Base-by-base conservation (phyloP, 306 rosid genomes). In the Vigna reflexopilosa region DNA sequence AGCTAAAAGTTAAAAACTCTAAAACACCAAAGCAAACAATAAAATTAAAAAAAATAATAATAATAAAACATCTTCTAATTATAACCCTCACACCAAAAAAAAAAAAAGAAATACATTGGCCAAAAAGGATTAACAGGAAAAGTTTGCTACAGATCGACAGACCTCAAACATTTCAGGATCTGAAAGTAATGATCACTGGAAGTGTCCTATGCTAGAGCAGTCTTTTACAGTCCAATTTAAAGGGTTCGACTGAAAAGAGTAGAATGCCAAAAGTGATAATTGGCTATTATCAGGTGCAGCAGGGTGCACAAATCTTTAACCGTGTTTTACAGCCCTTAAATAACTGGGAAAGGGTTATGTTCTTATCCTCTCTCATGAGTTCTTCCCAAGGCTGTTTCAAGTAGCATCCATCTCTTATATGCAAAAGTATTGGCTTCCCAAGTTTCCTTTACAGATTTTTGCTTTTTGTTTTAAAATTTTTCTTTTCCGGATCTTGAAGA, bases 381-480 rank as follows among this genome's bases (percentile, higher is more conserved):
- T 65, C 74, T 52, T 38, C 47, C 74, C 56, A 48, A 36, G 80
- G 66, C 14, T 52, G 42, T 52, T 63, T 49, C 8, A 52, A 59
- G 66, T 36, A 28, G 19, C 40, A 59, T 52, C 56, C 34, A 77
- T 24, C 74, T 24, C 74, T 40, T 50, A 66, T 44, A 22, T 51
- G 54, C 55, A 66, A 77, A 77, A 44, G 36, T 36, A 76, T 50
- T 65, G 28, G 20, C 38, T 30, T 52, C 48, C 75, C 47, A 32
- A 40, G 49, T 54, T 55, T 54, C 67, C 59, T 67, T 77, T 54
- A 19, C 67, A 54, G n/a, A 71, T 32, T 52, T 71, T n/a, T 51
- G 30, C 76, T 19, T 59, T 13, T 56, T 28, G 2, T 28, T 12
- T 26, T 12, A 4, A 59, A 30, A 26, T 11, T 14, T 30, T 30